Percentiles rank a stretch among this genome's conserved stretches.
phyloP scores from a whole-genome alignment of 805 yeast species.

The Yarrowia alimentaria region DNA sequence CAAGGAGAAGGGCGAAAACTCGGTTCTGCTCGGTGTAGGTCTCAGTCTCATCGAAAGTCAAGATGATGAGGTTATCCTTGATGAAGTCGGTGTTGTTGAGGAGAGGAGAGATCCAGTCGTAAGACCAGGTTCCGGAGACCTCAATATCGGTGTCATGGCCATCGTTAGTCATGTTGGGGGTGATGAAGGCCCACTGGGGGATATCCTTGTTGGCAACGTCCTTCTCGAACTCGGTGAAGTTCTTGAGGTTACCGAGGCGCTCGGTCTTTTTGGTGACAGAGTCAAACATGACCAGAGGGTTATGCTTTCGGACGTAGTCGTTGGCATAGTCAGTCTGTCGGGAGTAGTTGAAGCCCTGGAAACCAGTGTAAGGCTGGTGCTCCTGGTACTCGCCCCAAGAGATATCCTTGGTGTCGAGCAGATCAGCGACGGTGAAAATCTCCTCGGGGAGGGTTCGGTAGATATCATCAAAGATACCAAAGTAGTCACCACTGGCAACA shows the following conservation, averaged over 20 bases:
- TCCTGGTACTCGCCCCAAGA: slow-evolving; percentile 58
- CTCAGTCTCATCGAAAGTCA: slow-evolving; percentile 54
- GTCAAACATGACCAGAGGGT: slow-evolving; percentile 49
- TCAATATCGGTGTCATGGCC: slow-evolving; percentile 52
- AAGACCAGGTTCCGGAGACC: slow-evolving; percentile 49
- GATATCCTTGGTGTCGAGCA: slow-evolving; percentile 47
- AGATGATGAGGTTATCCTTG: slow-evolving; percentile 46
- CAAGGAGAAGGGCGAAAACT: slow-evolving; percentile 48
- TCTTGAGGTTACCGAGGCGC: slow-evolving; percentile 48
- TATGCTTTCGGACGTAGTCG: slow-evolving; percentile 54
- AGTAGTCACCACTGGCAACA: slow-evolving; percentile 52
- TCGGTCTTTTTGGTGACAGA: slow-evolving; percentile 41
- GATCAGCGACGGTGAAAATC: slow-evolving; percentile 51
- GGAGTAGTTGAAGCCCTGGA: slow-evolving; percentile 48
- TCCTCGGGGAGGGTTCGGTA: slow-evolving; percentile 47
- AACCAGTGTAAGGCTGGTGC: slow-evolving; percentile 54
- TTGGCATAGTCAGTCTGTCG: slow-evolving; percentile 47
- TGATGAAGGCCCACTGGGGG: slow-evolving; percentile 55
- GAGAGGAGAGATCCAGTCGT: slow-evolving; percentile 47
- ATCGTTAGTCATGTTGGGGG: slow-evolving; percentile 55
- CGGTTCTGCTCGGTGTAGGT: slow-evolving; percentile 47
- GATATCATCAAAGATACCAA: slow-evolving; percentile 48
- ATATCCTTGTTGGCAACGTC: slow-evolving; percentile 45
- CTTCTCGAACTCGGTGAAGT: slow-evolving; percentile 46
- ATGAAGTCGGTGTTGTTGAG: slow-evolving; percentile 49